Percentiles rank a stretch among this genome's conserved stretches.
Evolutionary conservation across 2,329 filamentous ascomycete genomes (phyloP).

Genomic region (Tolypocladium pustulatum): DNA sequence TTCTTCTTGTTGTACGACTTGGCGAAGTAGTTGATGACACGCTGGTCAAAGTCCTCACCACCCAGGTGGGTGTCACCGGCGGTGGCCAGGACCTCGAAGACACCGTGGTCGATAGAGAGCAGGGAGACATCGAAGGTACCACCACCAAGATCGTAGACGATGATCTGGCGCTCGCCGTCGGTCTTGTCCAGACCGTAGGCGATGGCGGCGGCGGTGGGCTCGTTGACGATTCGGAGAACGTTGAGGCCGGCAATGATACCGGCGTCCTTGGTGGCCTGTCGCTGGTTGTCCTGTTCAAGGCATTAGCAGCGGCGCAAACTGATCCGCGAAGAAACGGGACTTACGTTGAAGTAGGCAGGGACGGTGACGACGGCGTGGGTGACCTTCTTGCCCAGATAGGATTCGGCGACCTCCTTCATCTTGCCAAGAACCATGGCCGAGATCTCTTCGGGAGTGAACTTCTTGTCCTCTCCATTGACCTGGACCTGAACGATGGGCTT

Average conservation of each 20-base stretch:
- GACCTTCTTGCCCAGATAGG: constrained; percentile 71
- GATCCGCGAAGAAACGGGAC: constrained; percentile 5
- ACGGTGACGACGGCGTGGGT: constrained; percentile 88
- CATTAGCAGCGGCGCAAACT: constrained; percentile 10
- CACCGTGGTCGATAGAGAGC: constrained; percentile 80
- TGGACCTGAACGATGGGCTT: constrained; percentile 79
- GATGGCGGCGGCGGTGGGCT: constrained; percentile 90
- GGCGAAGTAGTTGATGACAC: constrained; percentile 90
- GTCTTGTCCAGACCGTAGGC: constrained; percentile 90
- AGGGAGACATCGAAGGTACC: constrained; percentile 93
- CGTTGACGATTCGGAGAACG: constrained; percentile 92
- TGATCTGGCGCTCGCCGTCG: constrained; percentile 74
- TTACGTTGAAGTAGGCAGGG: constrained; percentile 85
- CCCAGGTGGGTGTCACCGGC: constrained; percentile 95
- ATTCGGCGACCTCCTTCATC: constrained; percentile 77
- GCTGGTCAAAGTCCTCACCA: constrained; percentile 98
- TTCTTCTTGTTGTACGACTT: constrained; percentile 99
- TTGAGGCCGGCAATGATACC: constrained; percentile 87
- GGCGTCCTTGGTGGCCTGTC: constrained; percentile 93
- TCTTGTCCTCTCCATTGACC: constrained; percentile 53
- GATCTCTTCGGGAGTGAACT: constrained; percentile 71
- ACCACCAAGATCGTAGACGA: constrained; percentile 90
- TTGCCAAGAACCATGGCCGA: constrained; percentile 74
- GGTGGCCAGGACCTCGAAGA: constrained; percentile 90
- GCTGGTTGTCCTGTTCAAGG: constrained; percentile 61